Conservation (phyloP, 1,284 basidiomycete species). For the Cutaneotrichosporon cavernicola region DNA sequence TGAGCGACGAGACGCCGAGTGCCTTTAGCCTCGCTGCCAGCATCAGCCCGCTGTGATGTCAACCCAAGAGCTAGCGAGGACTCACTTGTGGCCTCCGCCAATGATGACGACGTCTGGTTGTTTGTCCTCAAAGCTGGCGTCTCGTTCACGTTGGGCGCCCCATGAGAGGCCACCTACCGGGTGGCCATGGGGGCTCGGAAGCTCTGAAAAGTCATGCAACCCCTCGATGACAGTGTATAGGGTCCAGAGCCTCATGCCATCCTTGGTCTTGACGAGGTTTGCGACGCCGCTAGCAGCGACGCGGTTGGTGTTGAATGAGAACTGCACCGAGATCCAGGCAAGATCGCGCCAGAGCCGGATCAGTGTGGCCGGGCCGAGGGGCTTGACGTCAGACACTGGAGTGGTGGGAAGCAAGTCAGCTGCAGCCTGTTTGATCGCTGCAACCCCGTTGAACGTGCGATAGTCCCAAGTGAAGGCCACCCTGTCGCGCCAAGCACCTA, state of each 20-base stretch:
- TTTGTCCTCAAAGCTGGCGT: conserved; percentile 25
- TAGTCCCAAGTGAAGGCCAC: conserved; percentile 60
- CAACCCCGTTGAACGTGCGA: conserved; percentile 60
- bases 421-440: conserved; percentile 48
- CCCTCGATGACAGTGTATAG: conserved; percentile 61
- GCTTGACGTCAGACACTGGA: conserved; percentile 46
- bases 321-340: conserved; percentile 60
- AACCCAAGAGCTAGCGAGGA: conserved; percentile 25
- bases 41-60: too few species aligned
- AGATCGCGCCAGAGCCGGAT: conserved; percentile 60
- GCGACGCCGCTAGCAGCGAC: conserved; percentile 58
- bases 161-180: conserved; percentile 27
- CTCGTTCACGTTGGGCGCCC: conserved; percentile 22
- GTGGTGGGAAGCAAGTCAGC: conserved; percentile 24
- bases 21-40: conserved; percentile 52
- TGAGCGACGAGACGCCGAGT: conserved; percentile 49
- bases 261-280: conserved; percentile 56
- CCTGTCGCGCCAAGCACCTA: conserved; percentile 28
- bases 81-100: conserved; percentile 54
- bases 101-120: conserved; percentile 57
- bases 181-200: conserved; percentile 30
- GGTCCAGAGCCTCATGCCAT: conserved; percentile 60
- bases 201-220: conserved; percentile 57
- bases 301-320: conserved; percentile 59
- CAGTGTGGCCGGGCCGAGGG: conserved; percentile 50